Evolutionary conservation across 805 yeast genomes (phyloP).

Genomic region (Lachancea quebecensis): DNA sequence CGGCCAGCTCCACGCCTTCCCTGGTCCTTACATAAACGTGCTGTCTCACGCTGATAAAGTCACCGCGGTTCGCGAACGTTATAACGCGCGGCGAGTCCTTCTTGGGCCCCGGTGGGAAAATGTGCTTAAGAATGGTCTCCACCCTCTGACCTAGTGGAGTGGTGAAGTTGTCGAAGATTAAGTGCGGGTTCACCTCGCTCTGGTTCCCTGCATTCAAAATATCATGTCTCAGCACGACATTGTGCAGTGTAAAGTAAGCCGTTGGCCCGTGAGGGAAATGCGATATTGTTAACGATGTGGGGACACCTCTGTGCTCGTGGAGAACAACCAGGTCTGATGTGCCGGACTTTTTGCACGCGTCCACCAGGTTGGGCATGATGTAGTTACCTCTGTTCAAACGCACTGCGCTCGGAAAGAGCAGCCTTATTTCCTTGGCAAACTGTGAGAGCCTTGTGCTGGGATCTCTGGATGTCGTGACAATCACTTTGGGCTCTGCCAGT

Average conservation of each 20-base stretch:
- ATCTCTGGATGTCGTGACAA: conserved; percentile 89
- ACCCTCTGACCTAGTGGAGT: conserved; percentile 78
- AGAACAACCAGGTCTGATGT: conserved; percentile 78
- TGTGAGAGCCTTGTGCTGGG: conserved; percentile 82
- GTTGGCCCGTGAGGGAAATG: conserved; percentile 99
- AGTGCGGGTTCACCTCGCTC: conserved; percentile 88
- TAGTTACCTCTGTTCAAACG: conserved; percentile 92
- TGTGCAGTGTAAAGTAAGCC: conserved; percentile 87
- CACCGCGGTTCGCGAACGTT: conserved; percentile 84
- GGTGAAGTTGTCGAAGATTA: conserved; percentile 84
- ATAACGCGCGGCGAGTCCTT: conserved; percentile 85
- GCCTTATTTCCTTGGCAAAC: conserved; percentile 85
- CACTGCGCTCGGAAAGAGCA: conserved; percentile 83
- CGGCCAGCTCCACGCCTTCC: conserved; percentile 86
- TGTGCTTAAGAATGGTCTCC: conserved; percentile 70
- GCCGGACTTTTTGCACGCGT: conserved; percentile 73
- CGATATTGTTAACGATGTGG: conserved; percentile 83
- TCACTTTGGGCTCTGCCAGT: conserved; percentile 78
- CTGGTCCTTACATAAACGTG: conserved; percentile 88
- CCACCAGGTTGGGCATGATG: conserved; percentile 74
- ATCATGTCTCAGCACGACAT: conserved; percentile 92
- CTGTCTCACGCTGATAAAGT: conserved; percentile 89
- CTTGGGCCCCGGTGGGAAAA: conserved; percentile 97
- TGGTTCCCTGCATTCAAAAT: conserved; percentile 77
- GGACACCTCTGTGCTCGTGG: conserved; percentile 98